Evolutionary conservation across 169 alveolate genomes (phyloP), one percentile per base, ranked within the genome.

Genomic region (Toxoplasma gondii): DNA sequence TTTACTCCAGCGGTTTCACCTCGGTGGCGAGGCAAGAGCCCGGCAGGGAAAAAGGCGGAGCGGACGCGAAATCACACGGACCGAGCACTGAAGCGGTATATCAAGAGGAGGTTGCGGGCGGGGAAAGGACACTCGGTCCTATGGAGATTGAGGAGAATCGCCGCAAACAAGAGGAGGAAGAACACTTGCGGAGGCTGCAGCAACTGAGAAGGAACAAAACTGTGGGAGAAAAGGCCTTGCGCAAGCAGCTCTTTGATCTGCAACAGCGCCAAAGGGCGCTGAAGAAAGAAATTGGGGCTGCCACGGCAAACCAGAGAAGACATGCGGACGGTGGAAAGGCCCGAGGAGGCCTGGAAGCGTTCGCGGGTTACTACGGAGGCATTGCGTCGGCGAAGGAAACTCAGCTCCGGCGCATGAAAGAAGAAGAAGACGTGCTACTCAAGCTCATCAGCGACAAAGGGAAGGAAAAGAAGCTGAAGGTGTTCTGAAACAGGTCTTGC

Each of bases 201-300:
- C 43, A 74, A 19, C 84, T 74, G 84, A 74, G 44, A 36, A 74
- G 84, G 84, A 74, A n/a, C 27, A 36, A 36, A 16, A 74, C 12
- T n/a, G 27, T 31, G 24, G 84, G 49, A 5, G 84, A 34, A 44
- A 74, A 74, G 84, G 49, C 43, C 45, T 44, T 74, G 38, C 84
- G 84, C 45, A 31, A 74, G 84, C 84, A 74, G 84, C 84, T 74
- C 45, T 36, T 74, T n/a, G 84, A 74, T 16, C 45, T 74, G 5
- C 84, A 74, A 24, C 84, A 74, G 84, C 38, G 44, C 1, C 84
- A 74, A n/a, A 1, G 43, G 39, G 49, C 43, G 39, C 27, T 74
- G 27, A 12, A 31, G 39, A 74, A 36, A 44, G 84, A 74, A 74
- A 36, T 74, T 36, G 84, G 49, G 43, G 84, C 44, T 31, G 84